Evolutionary conservation across 1,284 basidiomycete genomes (phyloP), one percentile per base, ranked within the genome.

Genomic region (Naganishia cerealis): DNA sequence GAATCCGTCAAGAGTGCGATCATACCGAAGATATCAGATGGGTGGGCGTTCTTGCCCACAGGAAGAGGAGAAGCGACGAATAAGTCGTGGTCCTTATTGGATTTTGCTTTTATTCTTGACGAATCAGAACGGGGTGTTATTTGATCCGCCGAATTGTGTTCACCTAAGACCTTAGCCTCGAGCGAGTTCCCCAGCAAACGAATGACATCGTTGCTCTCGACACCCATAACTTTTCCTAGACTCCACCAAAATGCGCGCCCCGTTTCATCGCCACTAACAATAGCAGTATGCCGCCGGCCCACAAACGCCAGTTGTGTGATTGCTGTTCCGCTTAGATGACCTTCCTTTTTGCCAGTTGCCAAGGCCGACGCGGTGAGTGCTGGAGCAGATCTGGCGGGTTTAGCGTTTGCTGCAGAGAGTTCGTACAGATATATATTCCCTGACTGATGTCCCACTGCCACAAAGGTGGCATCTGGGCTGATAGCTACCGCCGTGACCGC

Each of bases 191-290:
- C 96, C 5, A 98, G 85, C 70, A 99, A 91, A 16, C 96, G 88
- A 43, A 99, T 86, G 13, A 92, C 93, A 77, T 99, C 96, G 52
- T 91, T 90, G 10, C 94, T 94, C 66, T 96, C 93, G 16, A 99
- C 90, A 71, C 97, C 97, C 21, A 99, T 84, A 8, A 99, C 90
- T 75, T 92, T 94, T 21, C 96, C 94, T 2, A 99, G 83, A 65
- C 90, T 92, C 79, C 98, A 95, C 79, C 93, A 98, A 81, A 99
- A 99, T 0, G 92, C 90, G 4, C 98, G 84, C 0, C 96, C 96
- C 70, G 87, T 83, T 69, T 94, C 91, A 77, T 99, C 96, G 0
- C 92, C 91, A 12, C 90, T 90, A 43, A 98, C 87, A 61, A 99
- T 86, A 2, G 93, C 94, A 0, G 96, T 99, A 76, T 97, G 95